Base-by-base conservation (phyloP, 2,329 filamentous ascomycete genomes). In the Epichloe aotearoae region DNA sequence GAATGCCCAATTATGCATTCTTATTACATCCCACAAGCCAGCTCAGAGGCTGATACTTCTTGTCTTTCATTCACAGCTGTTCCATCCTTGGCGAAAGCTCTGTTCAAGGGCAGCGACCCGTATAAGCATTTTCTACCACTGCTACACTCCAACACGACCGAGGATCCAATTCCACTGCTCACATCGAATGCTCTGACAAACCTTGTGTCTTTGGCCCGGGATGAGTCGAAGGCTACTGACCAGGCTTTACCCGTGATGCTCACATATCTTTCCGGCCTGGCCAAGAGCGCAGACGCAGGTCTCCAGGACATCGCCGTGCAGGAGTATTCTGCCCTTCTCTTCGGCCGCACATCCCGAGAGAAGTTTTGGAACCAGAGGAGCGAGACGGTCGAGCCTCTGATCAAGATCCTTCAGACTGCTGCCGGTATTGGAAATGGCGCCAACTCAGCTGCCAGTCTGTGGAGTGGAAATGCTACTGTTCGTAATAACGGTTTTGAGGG, bases 301-400 rank as follows among this genome's bases (percentile, higher is more conserved):
- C 76, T 95, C 51, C 93, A 98, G 69, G 93, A 98, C 63, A 95
- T 97, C 63, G 91, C 89, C 26, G 89, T 97, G 12, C 87, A 93
- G 62, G 82, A 91, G 64, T 94, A 91, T 69, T 96, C 93, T 37
- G 77, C 86, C 19, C 74, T 98, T 34, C 75, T 98, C 34, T 83
- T 88, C 54, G 87, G 83, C 39, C 79, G 75, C 54, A 80, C 80
- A 52, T 80, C 89, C 3, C 80, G 93, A 56, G 76, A 83, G 58
- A 76, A 93, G 51, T 97, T 97, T 70, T 98, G 93, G 93, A 80
- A 85, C 56, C 88, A 95, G 67, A 79, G 87, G 59, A 83, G 83
- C 63, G 87, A 96, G 70, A 96, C 90, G 0, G 69, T 96, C 38
- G 76, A 76, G 44, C 91, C 93, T 8, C 72, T 97, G 54, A 73